phyloP scores from a whole-genome alignment of 1,284 basidiomycete species.

The Malassezia globosa region DNA sequence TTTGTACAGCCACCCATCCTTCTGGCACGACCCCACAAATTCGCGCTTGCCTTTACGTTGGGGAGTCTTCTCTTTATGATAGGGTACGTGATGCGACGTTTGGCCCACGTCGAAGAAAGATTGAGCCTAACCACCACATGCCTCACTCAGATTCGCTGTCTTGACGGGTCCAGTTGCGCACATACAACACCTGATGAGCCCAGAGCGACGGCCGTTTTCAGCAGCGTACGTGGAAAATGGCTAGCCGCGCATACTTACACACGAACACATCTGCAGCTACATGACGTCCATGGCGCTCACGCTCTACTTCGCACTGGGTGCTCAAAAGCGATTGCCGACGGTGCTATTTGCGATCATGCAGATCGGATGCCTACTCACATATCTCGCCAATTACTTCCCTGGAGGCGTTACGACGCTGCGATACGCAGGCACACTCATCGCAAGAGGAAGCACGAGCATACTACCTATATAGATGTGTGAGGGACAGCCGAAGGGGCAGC shows the following conservation, averaged over 20 bases:
- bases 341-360: conserved; percentile 35
- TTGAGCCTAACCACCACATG: no score
- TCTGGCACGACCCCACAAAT: conserved; percentile 46
- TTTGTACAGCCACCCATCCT: conserved; percentile 65
- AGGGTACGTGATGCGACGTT: conserved; percentile 38
- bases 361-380: conserved; percentile 32
- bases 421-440: conserved; percentile 35
- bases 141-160: conserved; percentile 30
- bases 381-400: conserved; percentile 43
- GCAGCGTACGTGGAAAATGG: conserved; percentile 46
- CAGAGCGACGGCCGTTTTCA: conserved; percentile 54
- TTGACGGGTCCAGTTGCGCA: conserved; percentile 42
- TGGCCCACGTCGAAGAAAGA: no score
- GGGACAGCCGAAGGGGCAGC: no score
- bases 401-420: conserved; percentile 41
- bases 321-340: conserved; percentile 34
- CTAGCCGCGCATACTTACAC: conserved; percentile 2
- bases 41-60: conserved; percentile 41
- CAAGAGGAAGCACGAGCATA: conserved; percentile 34
- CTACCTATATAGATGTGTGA: conserved; percentile 27
- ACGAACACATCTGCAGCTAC: conserved; percentile 19
- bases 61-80: conserved; percentile 43
- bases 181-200: conserved; percentile 37
- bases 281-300: conserved; percentile 37
- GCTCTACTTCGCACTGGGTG: conserved; percentile 45